Base-by-base conservation (phyloP, 2,329 filamentous ascomycete genomes). In the Neophaeococcomyces aloes region DNA sequence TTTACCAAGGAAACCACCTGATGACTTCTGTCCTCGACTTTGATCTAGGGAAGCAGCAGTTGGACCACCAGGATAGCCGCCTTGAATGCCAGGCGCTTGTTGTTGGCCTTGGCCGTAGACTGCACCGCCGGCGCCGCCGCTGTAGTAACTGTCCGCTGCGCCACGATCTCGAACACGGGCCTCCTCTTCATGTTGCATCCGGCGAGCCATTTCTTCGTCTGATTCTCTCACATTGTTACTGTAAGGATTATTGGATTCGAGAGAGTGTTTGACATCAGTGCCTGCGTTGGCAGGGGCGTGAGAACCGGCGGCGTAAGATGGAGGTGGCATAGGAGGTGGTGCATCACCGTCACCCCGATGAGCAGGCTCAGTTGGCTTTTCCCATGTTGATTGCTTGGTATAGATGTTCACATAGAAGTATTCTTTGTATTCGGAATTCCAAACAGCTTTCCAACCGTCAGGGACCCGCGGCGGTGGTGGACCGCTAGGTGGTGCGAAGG, bases 361-460 rank as follows among this genome's bases (percentile, higher is more conserved):
- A 41, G 78, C 78, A 33, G 83, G 80, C 42, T 72, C 72, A 29
- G 79, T 85, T 14, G 87, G 87, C 54, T 78, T 81, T 3, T 94
- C 83, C 88, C 88, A 95, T 72, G 89, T 83, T 4, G 88, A 94
- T 59, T 83, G 74, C 58, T 91, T 91, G 52, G 87, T 94, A 63
- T 80, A 76, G 48, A 83, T 76, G 67, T 95, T 91, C 48, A 94
- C 83, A 67, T 84, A 95, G 75, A 91, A 94, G 81, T 85, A 94
- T 74, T 91, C 82, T 57, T 81, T 81, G 69, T 94, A 94, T 58
- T 91, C 79, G 0, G 83, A 78, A 63, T 94, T 91, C 27, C 18
- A 55, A n/a, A 55, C 45, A n/a, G 53, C 51, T 58, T 84, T 79
- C 84, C 86, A 95, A 56, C 87, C 87, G 56, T 84, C 81, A 2